phyloP scores from a whole-genome alignment of 179 eudicot species.

The Silene vulgaris region DNA sequence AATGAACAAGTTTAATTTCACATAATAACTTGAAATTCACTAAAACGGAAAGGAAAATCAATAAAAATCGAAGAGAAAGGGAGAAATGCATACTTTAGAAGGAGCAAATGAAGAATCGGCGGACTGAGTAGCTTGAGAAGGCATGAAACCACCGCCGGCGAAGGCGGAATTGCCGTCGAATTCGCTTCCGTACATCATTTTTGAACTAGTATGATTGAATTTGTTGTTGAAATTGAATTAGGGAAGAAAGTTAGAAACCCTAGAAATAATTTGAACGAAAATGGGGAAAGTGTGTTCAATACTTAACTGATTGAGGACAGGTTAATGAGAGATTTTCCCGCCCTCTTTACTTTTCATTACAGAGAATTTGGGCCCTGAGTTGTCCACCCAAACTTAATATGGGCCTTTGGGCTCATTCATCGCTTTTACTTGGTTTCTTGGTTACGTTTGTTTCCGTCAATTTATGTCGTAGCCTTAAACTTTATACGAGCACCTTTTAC shows the following conservation, averaged over 20 bases:
- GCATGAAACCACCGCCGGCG: constrained; percentile 82
- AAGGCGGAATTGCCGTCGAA: constrained; percentile 68
- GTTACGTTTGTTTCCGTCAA: too few relatives aligned
- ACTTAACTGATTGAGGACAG: background rate
- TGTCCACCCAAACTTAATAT: too few relatives aligned
- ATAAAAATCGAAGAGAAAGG: background rate
- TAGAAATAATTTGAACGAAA: constrained; percentile 14
- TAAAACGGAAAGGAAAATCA: background rate
- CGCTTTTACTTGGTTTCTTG: too few relatives aligned
- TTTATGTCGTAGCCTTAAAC: too few relatives aligned
- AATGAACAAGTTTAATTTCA: background rate
- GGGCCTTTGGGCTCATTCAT: background rate
- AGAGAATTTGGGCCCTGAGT: too few relatives aligned
- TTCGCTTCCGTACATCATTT: constrained; percentile 41
- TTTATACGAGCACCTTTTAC: too few relatives aligned
- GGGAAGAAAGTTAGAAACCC: constrained; percentile 22
- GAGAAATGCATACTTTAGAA: constrained; percentile 42
- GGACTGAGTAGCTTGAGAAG: constrained; percentile 63
- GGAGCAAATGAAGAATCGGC: constrained; percentile 47
- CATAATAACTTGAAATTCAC: background rate
- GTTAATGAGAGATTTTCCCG: background rate
- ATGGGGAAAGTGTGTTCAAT: background rate
- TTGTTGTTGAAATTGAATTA: background rate
- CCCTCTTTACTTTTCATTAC: background rate
- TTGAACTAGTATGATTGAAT: background rate